Base-by-base conservation (phyloP, 2,329 filamentous ascomycete species). In the Fusarium avenaceum region DNA sequence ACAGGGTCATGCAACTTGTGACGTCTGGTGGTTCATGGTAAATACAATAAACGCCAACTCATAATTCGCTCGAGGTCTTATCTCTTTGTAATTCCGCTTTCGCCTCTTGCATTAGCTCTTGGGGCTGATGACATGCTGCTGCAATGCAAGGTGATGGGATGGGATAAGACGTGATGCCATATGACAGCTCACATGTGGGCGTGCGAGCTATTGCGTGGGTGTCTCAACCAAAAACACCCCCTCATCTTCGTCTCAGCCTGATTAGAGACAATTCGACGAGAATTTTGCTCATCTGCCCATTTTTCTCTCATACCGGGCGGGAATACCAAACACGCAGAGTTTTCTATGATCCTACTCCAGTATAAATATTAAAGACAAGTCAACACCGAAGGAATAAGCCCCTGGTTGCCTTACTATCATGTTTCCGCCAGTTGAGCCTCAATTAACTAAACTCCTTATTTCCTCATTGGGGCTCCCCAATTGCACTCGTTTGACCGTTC, bases 221-320 rank as follows among this genome's bases (percentile, higher is more conserved):
- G 61, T 59, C 46, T 64, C 59, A 43, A 17, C 40, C 14, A n/a
- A 11, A 17, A 63, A 15, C 10, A 14, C 26, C 26, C 39, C 32
- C 38, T 15, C 26, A 57, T 56, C 38, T 40, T 20, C 10, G n/a
- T 30, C 58, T 49, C 39, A 64, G 59, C 61, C 59, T 47, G 52
- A 42, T 38, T 44, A 35, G 13, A 33, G 19, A 58, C 55, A 39
- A 43, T 22, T 15, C 26, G 43, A 33, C 22, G 33, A 19, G 35
- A 38, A n/a, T 1, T 1, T 10, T 35, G 33, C 17, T 38, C 35
- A 19, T 7, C 17, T n/a, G 17, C 7, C 7, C 33, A 35, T 35
- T 35, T 10, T 3, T 15, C 30, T 10, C 14, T 33, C 14, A 6
- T 15, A 33, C 10, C 28, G 28, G 28, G 28, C 28, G 26, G 3